These are phyloP conservation scores for Panicum hallii DNA, from an alignment of 202 grass and related monocot species.

Conservation along the genomic window DNA sequence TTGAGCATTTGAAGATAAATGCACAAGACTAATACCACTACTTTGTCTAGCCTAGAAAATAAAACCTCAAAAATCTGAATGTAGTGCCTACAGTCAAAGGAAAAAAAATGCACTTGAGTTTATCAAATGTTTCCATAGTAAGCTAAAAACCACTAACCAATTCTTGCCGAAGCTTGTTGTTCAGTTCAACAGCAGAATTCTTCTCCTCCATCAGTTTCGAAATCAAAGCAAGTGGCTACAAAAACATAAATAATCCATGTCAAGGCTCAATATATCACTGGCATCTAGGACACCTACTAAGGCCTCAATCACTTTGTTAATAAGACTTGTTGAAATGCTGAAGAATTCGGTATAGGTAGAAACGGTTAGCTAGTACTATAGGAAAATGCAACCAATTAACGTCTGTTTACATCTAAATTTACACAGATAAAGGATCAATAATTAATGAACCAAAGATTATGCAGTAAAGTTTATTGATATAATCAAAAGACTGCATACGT, in stretches of 20 bases:
- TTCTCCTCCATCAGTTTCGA: slow-evolving; percentile 75
- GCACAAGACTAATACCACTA: background rate
- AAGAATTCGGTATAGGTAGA: background rate
- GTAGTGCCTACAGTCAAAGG: slow-evolving; percentile 22
- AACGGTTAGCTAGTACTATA: slow-evolving; percentile 9
- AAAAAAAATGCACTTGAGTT: background rate
- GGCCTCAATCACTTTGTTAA: background rate
- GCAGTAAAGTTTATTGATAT: background rate
- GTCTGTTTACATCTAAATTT: slow-evolving; percentile 13
- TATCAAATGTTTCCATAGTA: slow-evolving; percentile 23
- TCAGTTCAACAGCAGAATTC: slow-evolving; percentile 69
- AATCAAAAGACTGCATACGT: slow-evolving; percentile 13
- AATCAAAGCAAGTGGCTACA: slow-evolving; percentile 62
- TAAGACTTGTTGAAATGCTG: slow-evolving; percentile 14
- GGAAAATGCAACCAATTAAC: slow-evolving; percentile 6
- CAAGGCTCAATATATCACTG: slow-evolving; percentile 30
- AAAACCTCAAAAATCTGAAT: background rate
- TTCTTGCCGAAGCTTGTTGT: slow-evolving; percentile 72
- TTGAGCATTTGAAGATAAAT: background rate
- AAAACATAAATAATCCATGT: slow-evolving; percentile 33
- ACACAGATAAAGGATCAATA: background rate
- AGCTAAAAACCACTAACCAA: slow-evolving; percentile 60
- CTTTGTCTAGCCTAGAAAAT: background rate
- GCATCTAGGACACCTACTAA: slow-evolving; percentile 8
- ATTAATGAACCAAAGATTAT: background rate